Percentiles rank a stretch among this genome's conserved stretches.
These are phyloP conservation scores for Akanthomyces lecanii DNA, from an alignment of 2,329 filamentous ascomycete genomes.

Conservation along the genomic window DNA sequence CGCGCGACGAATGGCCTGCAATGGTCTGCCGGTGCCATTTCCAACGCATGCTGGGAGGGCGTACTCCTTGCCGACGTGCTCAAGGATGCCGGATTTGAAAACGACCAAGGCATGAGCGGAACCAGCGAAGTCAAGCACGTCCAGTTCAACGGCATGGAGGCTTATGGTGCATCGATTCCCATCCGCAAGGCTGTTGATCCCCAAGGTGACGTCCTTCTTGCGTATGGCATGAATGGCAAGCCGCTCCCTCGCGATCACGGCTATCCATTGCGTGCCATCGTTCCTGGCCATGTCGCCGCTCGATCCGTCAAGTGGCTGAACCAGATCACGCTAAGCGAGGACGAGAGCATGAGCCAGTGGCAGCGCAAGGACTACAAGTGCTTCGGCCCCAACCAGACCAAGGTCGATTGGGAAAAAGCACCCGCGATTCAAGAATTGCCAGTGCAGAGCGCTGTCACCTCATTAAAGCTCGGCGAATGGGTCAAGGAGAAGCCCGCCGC, in stretches of 20 bases:
- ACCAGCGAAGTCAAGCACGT: slow-evolving; percentile 45
- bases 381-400: slow-evolving; percentile 59
- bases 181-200: slow-evolving; percentile 55
- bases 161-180: slow-evolving; percentile 59
- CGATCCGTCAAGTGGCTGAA: slow-evolving; percentile 67
- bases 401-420: slow-evolving; percentile 59
- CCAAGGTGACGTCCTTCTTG: slow-evolving; percentile 60
- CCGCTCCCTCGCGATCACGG: slow-evolving; percentile 63
- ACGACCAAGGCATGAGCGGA: slow-evolving; percentile 33
- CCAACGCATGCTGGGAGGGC: slow-evolving; percentile 56
- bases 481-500: not conserved
- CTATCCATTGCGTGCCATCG: slow-evolving; percentile 57
- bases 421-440: slow-evolving; percentile 65
- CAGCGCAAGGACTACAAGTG: slow-evolving; percentile 65
- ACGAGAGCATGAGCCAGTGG: slow-evolving; percentile 63
- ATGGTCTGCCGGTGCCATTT: slow-evolving; percentile 57
- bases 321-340: slow-evolving; percentile 59
- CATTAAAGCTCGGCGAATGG: slow-evolving; percentile 40
- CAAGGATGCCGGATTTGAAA: slow-evolving; percentile 49
- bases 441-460: slow-evolving; percentile 62
- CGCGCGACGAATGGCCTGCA: slow-evolving; percentile 53
- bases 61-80: slow-evolving; percentile 53
- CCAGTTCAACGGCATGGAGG: slow-evolving; percentile 56
- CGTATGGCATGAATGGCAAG: slow-evolving; percentile 64
- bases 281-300: slow-evolving; percentile 63